Evolutionary conservation across 169 alveolate species (phyloP), one percentile per base, ranked within the genome.

Genomic region (Babesia microti): DNA sequence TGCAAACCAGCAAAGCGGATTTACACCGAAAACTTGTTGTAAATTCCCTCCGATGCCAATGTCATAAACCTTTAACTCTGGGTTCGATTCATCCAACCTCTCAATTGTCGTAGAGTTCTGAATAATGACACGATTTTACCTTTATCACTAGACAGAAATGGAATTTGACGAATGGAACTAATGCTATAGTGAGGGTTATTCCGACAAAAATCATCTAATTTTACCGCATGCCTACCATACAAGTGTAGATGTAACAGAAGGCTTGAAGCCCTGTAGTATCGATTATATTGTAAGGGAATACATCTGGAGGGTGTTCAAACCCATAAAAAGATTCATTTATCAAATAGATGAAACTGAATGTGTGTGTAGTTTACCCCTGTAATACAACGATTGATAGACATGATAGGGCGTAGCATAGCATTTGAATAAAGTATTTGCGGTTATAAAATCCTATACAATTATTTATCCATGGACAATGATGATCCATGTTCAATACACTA

Each of bases 401-500:
- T 32, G 68, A 53, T 15, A 68, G 80, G 30, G 92, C 84, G 66
- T 92, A 91, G 22, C 89, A 69, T 12, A 94, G 80, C 60, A 92
- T 73, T 49, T 89, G 93, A 40, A 91, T 86, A 72, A 94, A 94
- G 67, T 72, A 92, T 70, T 90, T 91, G 36, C 97, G 72, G 78
- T 94, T 94, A 72, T 85, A 87, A 79, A 88, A 92, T 6, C 98
- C 99, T 26, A 94, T 92, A 68, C 99, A 94, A 61, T 93, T 94
- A 69, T 89, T 90, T 30, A 94, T 88, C 98, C 98, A 94, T 18
- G 99, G 99, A 60, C 99, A 94, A 58, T 94, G 99, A 72, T 94
- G 99, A 45, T 94, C 99, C 98, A 94, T 92, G 58, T 88, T 89
- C 57, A 92, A 72, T 15, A 92, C 96, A 67, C 90, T 48, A 33